Evolutionary conservation across 306 rosid genomes (phyloP), one percentile per base, ranked within the genome.

Genomic region (Fagus sylvatica): DNA sequence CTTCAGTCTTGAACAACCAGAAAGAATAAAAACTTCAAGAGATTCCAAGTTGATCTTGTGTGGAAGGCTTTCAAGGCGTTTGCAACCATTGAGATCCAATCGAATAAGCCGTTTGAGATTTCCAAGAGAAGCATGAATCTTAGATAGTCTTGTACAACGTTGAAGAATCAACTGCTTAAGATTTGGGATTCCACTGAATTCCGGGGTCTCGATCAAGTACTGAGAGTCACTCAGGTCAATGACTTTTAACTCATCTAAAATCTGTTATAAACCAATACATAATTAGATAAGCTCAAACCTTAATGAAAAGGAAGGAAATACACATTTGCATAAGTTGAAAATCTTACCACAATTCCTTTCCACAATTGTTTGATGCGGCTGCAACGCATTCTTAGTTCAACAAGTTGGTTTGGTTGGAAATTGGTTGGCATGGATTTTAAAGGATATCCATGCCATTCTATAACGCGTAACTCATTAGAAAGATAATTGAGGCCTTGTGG

Each of bases 341-440:
- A 41, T 41, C 43, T 41, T 41, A 41, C 43, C 43, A 6, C 7
- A 41, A 41, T 66, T 67, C 76, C 88, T 40, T 51, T 71, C 88
- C 85, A 81, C 49, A 81, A 70, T 22, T 71, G 85, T 81, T 55
- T 77, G 12, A 85, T 65, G 49, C 70, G 57, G 74, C 85, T 81
- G 43, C 36, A 67, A 71, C 5, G 10, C 81, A 85, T 55, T 74
- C 41, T 78, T 46, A 85, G 55, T 55, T 74, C 83, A 78, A 85
- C 78, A 85, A 81, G 6, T 65, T 81, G 62, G 75, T 81, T 69
- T 7, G 57, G 42, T 33, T 55, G 66, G 57, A 78, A 49, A 3
- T 7, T 1, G 12, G 68, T 42, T 66, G 85, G 83, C 36, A 85
- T 51, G 36, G 74, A 71, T 78, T 81, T 82, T 70, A 75, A 67